Evolutionary conservation across 2,329 filamentous ascomycete genomes (phyloP), one percentile per base, ranked within the genome.

Genomic region (Talaromyces sp.): DNA sequence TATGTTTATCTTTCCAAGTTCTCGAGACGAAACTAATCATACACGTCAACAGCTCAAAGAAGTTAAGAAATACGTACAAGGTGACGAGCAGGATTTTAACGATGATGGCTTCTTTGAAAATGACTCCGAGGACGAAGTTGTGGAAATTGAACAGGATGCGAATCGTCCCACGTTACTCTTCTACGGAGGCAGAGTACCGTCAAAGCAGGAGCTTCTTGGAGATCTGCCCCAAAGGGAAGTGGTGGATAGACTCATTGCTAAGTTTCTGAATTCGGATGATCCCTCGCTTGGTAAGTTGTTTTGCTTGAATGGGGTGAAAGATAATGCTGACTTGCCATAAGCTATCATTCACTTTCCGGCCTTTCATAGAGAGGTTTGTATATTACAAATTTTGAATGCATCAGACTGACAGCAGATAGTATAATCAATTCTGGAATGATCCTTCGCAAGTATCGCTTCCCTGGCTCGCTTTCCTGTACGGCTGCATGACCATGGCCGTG

Each of bases 171-270:
- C 69, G 5, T 66, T 77, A 17, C 67, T 76, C 19, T 69, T 77
- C 52, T 73, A 75, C 15, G 66, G 72, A 57, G 66, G 66, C 13
- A 70, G 69, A 43, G 62, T 70, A 5, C 47, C 69, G 17, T 71
- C 66, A 52, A 75, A 72, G 43, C 73, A 76, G 35, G 77, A 79
- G 56, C 52, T 78, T 8, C 64, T 79, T 27, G 64, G 67, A 17
- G 72, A 74, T 56, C 64, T 79, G 17, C 77, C 77, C 0, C 67
- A 71, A 7, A 71, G 73, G 45, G 66, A 69, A 22, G 66, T 74
- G 10, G 69, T 73, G n/a, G 75, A 79, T 69, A 70, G 73, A 27
- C 66, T 78, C 2, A 69, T 79, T 15, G 73, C 75, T 37, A 69
- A 70, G 37, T 75, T 76, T 62, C 67, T 79, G 22, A 76, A 73